These are phyloP conservation scores for Thalassiosira profunda DNA, from an alignment of 108 stramenopile species.

Conservation along the genomic window DNA sequence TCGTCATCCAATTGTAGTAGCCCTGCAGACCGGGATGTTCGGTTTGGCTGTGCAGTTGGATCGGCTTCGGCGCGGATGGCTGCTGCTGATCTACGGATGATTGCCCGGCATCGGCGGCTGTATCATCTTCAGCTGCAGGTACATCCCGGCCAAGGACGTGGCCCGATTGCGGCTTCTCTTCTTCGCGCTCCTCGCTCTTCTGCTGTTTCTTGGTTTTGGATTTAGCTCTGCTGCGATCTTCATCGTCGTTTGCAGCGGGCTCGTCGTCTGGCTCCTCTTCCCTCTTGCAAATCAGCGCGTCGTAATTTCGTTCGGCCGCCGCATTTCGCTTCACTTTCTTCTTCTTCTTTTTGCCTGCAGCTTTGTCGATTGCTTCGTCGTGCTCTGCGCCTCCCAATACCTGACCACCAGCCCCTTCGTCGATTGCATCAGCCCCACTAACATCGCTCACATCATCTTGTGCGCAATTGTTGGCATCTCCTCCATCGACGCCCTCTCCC, in stretches of 20 bases:
- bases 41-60: constrained; percentile 12
- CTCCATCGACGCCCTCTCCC: too few relatives aligned
- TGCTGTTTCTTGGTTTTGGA: neutral
- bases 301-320: constrained; percentile 14
- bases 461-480: neutral
- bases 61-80: neutral
- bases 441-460: neutral
- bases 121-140: neutral
- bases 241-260: neutral
- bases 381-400: too few relatives aligned
- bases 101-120: too few relatives aligned
- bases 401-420: neutral
- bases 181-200: too few relatives aligned
- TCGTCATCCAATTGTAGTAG: constrained; percentile 65
- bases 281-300: neutral
- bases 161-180: too few relatives aligned
- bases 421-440: neutral
- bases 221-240: neutral
- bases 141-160: too few relatives aligned
- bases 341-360: neutral
- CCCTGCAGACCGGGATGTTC: constrained; percentile 65
- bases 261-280: neutral
- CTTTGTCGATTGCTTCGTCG: too few relatives aligned
- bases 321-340: neutral
- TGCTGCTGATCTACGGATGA: neutral